phyloP scores from a whole-genome alignment of 257 asterid genomes.

The Pogostemon cablin region DNA sequence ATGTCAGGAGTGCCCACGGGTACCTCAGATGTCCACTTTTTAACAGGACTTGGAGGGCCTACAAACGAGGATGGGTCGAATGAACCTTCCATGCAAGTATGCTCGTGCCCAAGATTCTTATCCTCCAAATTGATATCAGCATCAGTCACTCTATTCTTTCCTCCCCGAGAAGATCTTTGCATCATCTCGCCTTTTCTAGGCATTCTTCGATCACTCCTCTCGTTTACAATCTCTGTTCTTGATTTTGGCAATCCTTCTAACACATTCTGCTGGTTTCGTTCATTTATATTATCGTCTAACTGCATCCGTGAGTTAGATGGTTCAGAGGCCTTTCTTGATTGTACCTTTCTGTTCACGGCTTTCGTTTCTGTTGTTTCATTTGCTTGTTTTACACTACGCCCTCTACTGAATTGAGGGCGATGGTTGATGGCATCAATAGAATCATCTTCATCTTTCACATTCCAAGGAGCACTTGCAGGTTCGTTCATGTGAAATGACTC shows the following conservation, averaged over 20 bases:
- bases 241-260: constrained; percentile 29
- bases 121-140: constrained; percentile 27
- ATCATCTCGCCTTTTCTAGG: constrained; percentile 30
- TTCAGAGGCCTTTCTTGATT: constrained; percentile 33
- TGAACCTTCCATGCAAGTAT: constrained; percentile 33
- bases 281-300: not conserved
- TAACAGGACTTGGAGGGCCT: constrained; percentile 60
- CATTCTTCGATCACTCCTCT: constrained; percentile 25
- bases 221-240: constrained; percentile 25
- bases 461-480: constrained; percentile 67
- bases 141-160: constrained; percentile 16
- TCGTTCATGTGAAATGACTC: constrained; percentile 59
- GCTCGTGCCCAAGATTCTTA: constrained; percentile 26
- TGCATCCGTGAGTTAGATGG: constrained; percentile 29
- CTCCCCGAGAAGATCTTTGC: constrained; percentile 29
- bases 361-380: constrained; percentile 33
- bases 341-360: constrained; percentile 34
- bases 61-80: constrained; percentile 51
- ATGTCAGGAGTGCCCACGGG: constrained; percentile 37
- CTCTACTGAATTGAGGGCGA: constrained; percentile 35
- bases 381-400: constrained; percentile 33
- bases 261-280: not conserved
- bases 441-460: constrained; percentile 51
- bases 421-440: constrained; percentile 36
- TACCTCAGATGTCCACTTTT: constrained; percentile 62